Evolutionary conservation across 2,329 filamentous ascomycete genomes (phyloP).

Genomic region (Xylariaceae sp.): DNA sequence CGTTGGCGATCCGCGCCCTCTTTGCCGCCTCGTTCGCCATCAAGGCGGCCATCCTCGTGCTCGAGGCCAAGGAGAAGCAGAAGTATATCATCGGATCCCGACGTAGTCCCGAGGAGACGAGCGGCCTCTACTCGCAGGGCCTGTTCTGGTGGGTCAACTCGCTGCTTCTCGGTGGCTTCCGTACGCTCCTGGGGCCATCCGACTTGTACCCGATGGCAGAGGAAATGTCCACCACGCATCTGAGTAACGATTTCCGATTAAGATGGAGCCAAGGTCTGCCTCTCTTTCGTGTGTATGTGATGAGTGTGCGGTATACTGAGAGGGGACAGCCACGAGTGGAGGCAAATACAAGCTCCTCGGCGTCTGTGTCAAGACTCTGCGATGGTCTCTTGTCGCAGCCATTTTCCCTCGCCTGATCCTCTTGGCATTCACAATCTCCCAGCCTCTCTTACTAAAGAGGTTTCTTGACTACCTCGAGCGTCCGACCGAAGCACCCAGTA

Average conservation of each 20-base stretch:
- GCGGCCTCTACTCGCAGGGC: neutral
- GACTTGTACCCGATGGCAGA: neutral
- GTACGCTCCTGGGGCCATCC: neutral
- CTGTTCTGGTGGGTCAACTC: neutral
- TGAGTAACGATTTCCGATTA: neutral
- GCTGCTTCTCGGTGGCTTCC: neutral
- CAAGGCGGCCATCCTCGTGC: neutral
- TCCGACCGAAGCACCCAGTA: neutral
- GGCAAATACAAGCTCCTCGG: neutral
- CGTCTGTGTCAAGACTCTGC: neutral
- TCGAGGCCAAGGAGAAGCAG: neutral
- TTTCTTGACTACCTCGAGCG: neutral
- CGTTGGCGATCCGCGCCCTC: neutral
- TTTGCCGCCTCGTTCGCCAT: neutral
- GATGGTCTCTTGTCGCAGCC: neutral
- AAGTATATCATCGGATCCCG: neutral
- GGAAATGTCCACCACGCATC: neutral
- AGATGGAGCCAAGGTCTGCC: neutral
- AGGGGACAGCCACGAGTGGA: neutral
- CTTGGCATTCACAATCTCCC: slow-evolving; percentile 1
- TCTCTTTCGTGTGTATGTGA: too few species aligned
- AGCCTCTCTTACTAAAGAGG: slow-evolving; percentile 1
- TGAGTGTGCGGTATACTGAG: neutral
- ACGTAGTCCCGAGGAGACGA: neutral
- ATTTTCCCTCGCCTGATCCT: neutral